Evolutionary conservation across 169 alveolate species (phyloP), one percentile per base, ranked within the genome.

Genomic region (Plasmodium knowlesi): DNA sequence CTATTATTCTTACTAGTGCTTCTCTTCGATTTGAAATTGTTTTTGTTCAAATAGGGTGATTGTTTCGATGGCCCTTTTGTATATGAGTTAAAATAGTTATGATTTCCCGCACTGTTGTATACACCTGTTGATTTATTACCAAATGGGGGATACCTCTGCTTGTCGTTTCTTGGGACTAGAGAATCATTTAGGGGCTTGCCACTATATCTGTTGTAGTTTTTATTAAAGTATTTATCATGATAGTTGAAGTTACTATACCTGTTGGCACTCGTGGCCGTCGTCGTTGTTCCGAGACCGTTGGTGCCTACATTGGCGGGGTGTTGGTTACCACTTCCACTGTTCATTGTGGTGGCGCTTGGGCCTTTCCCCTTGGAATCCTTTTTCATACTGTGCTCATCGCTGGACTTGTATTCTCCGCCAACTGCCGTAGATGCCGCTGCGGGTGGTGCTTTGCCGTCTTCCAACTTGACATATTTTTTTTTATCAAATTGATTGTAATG

Each of bases 201-300:
- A 67, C 46, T 86, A 86, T 86, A 86, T 30, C 86, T 73, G 46
- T 86, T 86, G 57, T 86, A 86, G 34, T 76, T 86, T 76, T 86
- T 86, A 84, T 84, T 84, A 86, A 86, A 86, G 74, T 70, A 86
- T 86, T 86, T 86, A 73, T 86, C 93, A 74, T 86, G 67, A 34
- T 76, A 76, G 71, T 70, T 86, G 25, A 86, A 86, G 70, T 86
- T 86, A 76, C 71, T 86, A 76, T 86, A 86, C 70, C 93, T 86
- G 28, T 19, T 50, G 81, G 70, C 79, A 83, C 76, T 83, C 14
- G 71, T 30, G 41, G 39, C 5, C 41, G 46, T 82, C 43, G 78
- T 19, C 2, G 67, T 30, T 19, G 70, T 41, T 54, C 90, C 90
- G 71, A 22, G 54, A 30, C 41, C 78, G 57, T 41, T 82, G 1